phyloP scores from a whole-genome alignment of 805 yeast genomes.

The Yarrowia yakushimensis region DNA sequence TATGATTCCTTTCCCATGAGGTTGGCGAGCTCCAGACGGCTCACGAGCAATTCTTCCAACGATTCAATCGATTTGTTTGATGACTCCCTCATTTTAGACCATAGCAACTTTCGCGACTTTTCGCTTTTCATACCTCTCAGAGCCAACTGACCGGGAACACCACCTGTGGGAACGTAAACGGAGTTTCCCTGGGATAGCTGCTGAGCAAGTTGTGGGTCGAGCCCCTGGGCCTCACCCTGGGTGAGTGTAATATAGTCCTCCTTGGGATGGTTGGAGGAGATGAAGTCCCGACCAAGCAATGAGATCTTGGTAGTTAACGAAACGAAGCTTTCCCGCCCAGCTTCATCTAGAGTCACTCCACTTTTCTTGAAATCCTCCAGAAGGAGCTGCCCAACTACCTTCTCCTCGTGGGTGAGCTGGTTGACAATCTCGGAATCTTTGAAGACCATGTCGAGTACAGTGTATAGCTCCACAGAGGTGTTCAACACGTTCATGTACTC shows the following conservation, averaged over 20 bases:
- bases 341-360: constrained; percentile 73
- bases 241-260: constrained; percentile 31
- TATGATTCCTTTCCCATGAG: constrained; percentile 68
- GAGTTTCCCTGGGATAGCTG: constrained; percentile 29
- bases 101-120: constrained; percentile 58
- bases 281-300: constrained; percentile 72
- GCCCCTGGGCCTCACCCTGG: constrained; percentile 34
- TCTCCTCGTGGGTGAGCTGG: constrained; percentile 65
- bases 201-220: constrained; percentile 36
- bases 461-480: constrained; percentile 71
- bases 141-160: constrained; percentile 61
- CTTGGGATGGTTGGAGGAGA: constrained; percentile 44
- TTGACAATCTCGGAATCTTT: constrained; percentile 39
- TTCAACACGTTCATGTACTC: constrained; percentile 91
- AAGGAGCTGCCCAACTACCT: constrained; percentile 74
- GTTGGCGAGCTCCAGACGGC: constrained; percentile 67
- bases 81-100: constrained; percentile 72
- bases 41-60: constrained; percentile 56
- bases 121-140: constrained; percentile 56
- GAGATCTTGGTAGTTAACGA: constrained; percentile 77
- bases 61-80: constrained; percentile 57
- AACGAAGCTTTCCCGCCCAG: constrained; percentile 66
- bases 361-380: constrained; percentile 84
- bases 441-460: constrained; percentile 56
- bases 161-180: constrained; percentile 51